Conservation (phyloP, 208 protist genomes). For the Angomonas desouzai region DNA sequence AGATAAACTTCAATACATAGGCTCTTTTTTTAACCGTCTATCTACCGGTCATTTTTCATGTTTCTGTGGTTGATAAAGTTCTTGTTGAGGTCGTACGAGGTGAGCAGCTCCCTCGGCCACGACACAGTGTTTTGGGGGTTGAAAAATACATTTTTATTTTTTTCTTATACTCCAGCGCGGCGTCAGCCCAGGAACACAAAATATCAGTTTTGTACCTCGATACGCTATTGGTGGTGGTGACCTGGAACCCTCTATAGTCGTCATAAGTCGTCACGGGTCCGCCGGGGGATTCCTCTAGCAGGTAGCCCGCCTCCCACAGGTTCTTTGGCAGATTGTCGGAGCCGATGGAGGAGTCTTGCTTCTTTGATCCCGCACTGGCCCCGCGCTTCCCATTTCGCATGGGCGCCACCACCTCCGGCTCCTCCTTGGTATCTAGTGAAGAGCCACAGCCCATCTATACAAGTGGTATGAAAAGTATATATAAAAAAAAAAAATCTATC, state of each 20-base stretch:
- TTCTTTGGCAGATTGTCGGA: background rate
- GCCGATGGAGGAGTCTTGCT: background rate
- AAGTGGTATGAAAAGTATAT: background rate
- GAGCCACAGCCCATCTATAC: conserved; percentile 31
- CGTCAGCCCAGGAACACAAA: conserved; percentile 65
- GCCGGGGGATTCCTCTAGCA: conserved; percentile 21
- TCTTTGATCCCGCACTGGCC: background rate
- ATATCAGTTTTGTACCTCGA: conserved; percentile 48
- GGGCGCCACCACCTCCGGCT: conserved; percentile 12
- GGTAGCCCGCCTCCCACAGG: conserved; percentile 30
- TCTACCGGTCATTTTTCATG: background rate
- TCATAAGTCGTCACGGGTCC: conserved; percentile 35
- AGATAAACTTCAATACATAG: too few relatives aligned
- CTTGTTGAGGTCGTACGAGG: conserved; percentile 18
- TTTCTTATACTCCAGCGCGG: conserved; percentile 32
- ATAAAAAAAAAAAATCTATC: conserved; percentile 20
- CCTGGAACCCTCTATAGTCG: conserved; percentile 56
- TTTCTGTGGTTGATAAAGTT: conserved; percentile 21
- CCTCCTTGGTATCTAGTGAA: background rate
- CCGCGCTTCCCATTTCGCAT: background rate
- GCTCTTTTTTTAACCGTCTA: too few relatives aligned
- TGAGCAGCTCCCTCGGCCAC: conserved; percentile 47
- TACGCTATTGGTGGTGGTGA: conserved; percentile 38
- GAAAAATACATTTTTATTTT: conserved; percentile 49
- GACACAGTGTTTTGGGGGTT: conserved; percentile 39